Conservation (phyloP, 2,329 filamentous ascomycete species). For the Stagonosporopsis vannaccii region DNA sequence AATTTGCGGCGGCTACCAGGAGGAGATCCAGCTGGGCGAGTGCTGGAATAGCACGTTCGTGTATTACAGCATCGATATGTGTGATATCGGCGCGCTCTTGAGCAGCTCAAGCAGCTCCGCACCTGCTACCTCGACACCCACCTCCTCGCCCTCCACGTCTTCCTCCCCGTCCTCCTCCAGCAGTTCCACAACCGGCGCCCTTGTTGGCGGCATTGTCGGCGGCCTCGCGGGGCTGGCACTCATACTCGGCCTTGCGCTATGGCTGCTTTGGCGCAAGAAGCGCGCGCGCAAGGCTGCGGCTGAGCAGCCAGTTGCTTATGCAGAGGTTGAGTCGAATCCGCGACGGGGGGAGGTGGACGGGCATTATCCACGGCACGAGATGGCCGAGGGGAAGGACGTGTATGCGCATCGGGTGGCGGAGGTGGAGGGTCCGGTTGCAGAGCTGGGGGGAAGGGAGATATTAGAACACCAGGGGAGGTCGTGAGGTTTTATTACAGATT, state of each 20-base stretch:
- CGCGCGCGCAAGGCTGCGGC: background rate
- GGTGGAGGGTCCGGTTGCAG: constrained; percentile 1
- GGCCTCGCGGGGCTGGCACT: background rate
- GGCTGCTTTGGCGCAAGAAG: background rate
- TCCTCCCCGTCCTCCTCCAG: background rate
- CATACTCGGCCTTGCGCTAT: background rate
- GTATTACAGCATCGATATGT: constrained; percentile 22
- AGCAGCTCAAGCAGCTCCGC: background rate
- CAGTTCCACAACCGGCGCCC: background rate
- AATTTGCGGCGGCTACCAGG: constrained; percentile 10
- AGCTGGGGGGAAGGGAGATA: background rate
- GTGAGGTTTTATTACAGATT: too few relatives aligned
- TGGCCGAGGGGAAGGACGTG: background rate
- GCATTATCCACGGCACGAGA: background rate
- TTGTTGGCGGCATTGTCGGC: background rate
- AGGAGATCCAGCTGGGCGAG: constrained; percentile 8
- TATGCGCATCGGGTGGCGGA: constrained; percentile 1
- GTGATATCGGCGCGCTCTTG: background rate
- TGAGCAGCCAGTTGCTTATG: background rate
- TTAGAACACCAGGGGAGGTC: background rate
- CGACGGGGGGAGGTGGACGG: background rate
- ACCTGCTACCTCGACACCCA: background rate
- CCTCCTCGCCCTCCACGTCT: background rate
- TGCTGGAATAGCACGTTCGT: constrained; percentile 18
- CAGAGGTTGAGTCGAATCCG: background rate